Conservation (phyloP, 805 yeast genomes). For the Kluyveromyces aestuarii region DNA sequence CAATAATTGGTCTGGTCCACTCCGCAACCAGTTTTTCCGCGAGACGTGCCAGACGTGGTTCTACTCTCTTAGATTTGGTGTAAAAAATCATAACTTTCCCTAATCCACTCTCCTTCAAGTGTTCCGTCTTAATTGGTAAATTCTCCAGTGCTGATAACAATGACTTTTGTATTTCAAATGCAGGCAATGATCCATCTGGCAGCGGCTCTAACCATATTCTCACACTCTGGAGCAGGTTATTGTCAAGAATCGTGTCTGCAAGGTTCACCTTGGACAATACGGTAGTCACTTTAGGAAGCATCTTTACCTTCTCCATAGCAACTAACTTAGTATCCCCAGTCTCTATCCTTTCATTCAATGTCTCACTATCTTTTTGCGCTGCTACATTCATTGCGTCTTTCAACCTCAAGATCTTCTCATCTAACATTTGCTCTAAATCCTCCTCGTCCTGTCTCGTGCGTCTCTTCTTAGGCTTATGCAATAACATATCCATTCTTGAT, state of each 20-base stretch:
- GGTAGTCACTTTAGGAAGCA: slow-evolving; percentile 70
- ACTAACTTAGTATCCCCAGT: slow-evolving; percentile 28
- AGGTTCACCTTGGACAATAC: slow-evolving; percentile 72
- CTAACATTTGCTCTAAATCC: slow-evolving; percentile 91
- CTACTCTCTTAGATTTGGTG: slow-evolving; percentile 84
- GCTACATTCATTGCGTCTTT: slow-evolving; percentile 87
- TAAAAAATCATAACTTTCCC: slow-evolving; percentile 92
- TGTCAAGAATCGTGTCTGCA: slow-evolving; percentile 89
- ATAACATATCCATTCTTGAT: slow-evolving; percentile 66
- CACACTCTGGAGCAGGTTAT: slow-evolving; percentile 85
- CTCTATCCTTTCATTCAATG: slow-evolving; percentile 36
- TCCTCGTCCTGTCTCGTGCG: slow-evolving; percentile 75
- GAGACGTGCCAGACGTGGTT: slow-evolving; percentile 71
- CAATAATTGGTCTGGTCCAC: slow-evolving; percentile 98
- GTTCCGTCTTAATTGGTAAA: slow-evolving; percentile 92
- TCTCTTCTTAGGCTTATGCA: slow-evolving; percentile 54
- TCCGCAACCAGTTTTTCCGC: slow-evolving; percentile 90
- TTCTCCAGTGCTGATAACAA: slow-evolving; percentile 63
- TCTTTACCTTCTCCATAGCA: slow-evolving; percentile 57
- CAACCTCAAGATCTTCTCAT: slow-evolving; percentile 72
- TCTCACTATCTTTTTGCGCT: slow-evolving; percentile 63
- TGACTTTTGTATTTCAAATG: slow-evolving; percentile 89
- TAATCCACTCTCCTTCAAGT: slow-evolving; percentile 85
- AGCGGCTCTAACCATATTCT: slow-evolving; percentile 96
- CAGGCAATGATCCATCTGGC: slow-evolving; percentile 97